These are phyloP conservation scores for Lojkania enalia DNA, from an alignment of 2,329 filamentous ascomycete species.

Conservation along the genomic window DNA sequence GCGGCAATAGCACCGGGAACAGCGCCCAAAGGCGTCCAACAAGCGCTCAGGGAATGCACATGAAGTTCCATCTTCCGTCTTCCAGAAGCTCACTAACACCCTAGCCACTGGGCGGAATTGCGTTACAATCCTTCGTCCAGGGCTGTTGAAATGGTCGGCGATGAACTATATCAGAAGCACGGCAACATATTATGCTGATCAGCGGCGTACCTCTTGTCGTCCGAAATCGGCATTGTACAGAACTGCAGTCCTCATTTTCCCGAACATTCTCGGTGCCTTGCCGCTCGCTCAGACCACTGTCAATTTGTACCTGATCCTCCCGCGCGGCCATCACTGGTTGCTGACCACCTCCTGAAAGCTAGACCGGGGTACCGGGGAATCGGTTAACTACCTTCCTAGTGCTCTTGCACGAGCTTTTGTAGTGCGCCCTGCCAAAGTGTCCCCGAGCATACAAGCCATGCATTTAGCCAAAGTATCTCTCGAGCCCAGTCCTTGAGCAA, in stretches of 20 bases:
- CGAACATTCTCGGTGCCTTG: not conserved
- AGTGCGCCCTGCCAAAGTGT: slow-evolving; percentile 9
- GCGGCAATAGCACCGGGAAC: slow-evolving; percentile 3
- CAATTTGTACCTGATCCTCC: slow-evolving; percentile 13
- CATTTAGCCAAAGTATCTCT: slow-evolving; percentile 20
- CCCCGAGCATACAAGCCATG: slow-evolving; percentile 4
- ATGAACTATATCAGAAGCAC: not conserved
- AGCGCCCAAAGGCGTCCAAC: not conserved
- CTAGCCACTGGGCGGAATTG: not conserved
- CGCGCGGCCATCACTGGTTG: slow-evolving; percentile 5
- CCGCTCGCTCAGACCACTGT: slow-evolving; percentile 7
- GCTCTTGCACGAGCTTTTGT: not conserved
- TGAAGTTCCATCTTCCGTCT: not conserved
- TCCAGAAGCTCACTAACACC: not conserved
- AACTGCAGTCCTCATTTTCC: not conserved
- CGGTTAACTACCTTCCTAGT: not conserved
- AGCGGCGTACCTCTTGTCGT: not conserved
- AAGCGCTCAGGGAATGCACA: not conserved
- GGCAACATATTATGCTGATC: not conserved
- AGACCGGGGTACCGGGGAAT: not conserved
- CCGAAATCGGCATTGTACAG: not conserved
- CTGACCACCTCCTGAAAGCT: not conserved
- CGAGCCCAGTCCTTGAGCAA: not conserved
- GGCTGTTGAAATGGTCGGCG: not conserved
- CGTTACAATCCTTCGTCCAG: not conserved